Percentiles rank a stretch among this genome's conserved stretches.
Conservation (phyloP, 257 asterid genomes). For the Vinca minor region DNA sequence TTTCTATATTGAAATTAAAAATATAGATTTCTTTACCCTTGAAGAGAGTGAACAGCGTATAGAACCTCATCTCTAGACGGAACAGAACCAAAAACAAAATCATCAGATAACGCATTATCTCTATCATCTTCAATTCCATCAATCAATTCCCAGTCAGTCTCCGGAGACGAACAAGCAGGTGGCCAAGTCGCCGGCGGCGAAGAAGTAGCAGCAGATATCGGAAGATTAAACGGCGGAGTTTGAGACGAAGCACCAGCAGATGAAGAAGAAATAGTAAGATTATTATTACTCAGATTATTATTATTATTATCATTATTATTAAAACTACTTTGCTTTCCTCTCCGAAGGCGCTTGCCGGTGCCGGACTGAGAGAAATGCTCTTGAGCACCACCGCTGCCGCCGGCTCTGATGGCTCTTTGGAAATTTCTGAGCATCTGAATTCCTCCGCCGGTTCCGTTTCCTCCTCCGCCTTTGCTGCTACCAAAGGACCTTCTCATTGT, state of each 20-base stretch:
- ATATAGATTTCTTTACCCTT: constrained; percentile 53
- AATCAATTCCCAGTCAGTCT: constrained; percentile 53
- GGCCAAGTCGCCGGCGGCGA: constrained; percentile 21
- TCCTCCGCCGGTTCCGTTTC: constrained; percentile 29
- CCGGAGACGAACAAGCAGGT: no score
- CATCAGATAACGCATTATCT: constrained; percentile 24
- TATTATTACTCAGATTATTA: background rate
- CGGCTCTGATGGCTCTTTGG: constrained; percentile 42
- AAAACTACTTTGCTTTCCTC: background rate
- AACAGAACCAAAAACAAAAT: constrained; percentile 45
- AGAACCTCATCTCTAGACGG: constrained; percentile 59
- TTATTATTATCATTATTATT: no score
- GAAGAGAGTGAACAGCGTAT: constrained; percentile 64
- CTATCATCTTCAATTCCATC: constrained; percentile 26
- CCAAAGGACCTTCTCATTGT: constrained; percentile 52
- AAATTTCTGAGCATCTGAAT: constrained; percentile 31
- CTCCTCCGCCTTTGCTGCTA: constrained; percentile 22
- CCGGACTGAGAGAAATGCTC: constrained; percentile 30
- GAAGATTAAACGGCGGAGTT: constrained; percentile 24
- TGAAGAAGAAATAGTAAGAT: constrained; percentile 24
- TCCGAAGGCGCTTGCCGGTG: no score
- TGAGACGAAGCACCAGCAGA: no score
- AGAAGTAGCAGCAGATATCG: constrained; percentile 23
- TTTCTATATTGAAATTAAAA: no score
- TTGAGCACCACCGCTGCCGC: constrained; percentile 30